phyloP scores from a whole-genome alignment of 2,329 filamentous ascomycete genomes.

The Epichloe sibirici region DNA sequence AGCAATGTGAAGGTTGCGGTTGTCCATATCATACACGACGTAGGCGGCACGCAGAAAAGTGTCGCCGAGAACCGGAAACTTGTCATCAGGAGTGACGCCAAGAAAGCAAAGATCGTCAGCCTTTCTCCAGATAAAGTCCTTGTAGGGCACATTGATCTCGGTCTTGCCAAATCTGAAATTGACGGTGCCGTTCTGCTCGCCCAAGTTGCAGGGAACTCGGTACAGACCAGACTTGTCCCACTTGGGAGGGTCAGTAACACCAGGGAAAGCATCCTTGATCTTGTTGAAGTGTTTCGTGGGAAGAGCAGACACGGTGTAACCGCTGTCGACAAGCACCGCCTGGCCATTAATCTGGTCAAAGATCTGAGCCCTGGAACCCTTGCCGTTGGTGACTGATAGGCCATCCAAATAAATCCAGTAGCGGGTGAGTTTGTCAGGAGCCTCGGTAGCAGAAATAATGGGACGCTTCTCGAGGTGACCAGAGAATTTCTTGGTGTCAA shows the following conservation, averaged over 20 bases:
- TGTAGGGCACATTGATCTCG: constrained; percentile 31
- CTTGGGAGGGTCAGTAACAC: constrained; percentile 2
- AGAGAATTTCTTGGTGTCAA: constrained; percentile 42
- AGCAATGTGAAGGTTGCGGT: constrained; percentile 25
- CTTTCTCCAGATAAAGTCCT: constrained; percentile 33
- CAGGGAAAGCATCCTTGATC: constrained; percentile 29
- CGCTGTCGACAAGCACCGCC: constrained; percentile 50
- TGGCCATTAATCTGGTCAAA: constrained; percentile 26
- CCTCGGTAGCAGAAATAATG: constrained; percentile 32
- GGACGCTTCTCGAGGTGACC: constrained; percentile 43
- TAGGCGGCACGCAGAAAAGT: constrained; percentile 33
- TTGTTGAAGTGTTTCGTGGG: constrained; percentile 40
- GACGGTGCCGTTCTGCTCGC: constrained; percentile 25
- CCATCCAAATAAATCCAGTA: constrained; percentile 32
- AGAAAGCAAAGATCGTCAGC: constrained; percentile 25
- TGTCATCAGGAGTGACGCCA: constrained; percentile 31
- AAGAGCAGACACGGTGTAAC: constrained; percentile 55
- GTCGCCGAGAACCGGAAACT: constrained; percentile 29
- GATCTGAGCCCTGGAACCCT: constrained; percentile 29
- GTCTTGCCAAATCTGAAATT: constrained; percentile 36
- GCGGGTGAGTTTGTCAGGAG: constrained; percentile 22
- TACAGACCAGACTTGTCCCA: constrained; percentile 27
- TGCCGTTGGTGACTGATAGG: constrained; percentile 21
- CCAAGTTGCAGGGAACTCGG: constrained; percentile 32
- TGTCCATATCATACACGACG: constrained; percentile 30